phyloP scores from a whole-genome alignment of 129 eudicot genomes.

The Tanacetum coccineum region DNA sequence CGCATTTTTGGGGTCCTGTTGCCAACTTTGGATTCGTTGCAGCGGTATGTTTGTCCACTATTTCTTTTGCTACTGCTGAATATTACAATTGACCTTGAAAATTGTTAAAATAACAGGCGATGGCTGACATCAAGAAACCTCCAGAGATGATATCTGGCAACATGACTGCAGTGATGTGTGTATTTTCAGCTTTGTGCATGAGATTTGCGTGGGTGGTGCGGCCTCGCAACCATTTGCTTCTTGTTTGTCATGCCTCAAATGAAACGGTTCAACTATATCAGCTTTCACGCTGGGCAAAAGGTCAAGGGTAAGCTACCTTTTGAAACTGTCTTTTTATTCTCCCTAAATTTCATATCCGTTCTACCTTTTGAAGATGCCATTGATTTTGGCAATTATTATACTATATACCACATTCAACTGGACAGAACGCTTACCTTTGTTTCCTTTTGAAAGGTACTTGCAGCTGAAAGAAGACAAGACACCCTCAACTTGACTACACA shows the following conservation, averaged over 20 bases:
- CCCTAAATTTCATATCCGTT: neutral
- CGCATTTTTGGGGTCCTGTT: constrained; percentile 30
- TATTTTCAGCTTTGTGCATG: constrained; percentile 83
- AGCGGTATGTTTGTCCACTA: neutral
- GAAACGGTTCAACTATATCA: constrained; percentile 81
- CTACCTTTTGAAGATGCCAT: neutral
- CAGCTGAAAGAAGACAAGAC: constrained; percentile 28
- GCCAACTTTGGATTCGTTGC: constrained; percentile 25
- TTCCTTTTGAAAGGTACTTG: constrained; percentile 28
- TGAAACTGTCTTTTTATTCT: neutral
- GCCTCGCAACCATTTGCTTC: constrained; percentile 84
- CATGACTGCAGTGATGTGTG: constrained; percentile 88
- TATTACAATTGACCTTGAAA: no score
- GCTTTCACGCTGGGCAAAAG: constrained; percentile 86
- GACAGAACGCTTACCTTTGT: neutral
- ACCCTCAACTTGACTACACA: constrained; percentile 7
- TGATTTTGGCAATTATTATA: neutral
- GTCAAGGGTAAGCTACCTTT: constrained; percentile 54
- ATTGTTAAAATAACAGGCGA: constrained; percentile 43
- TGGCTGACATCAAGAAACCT: constrained; percentile 83
- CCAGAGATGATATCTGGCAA: constrained; percentile 91
- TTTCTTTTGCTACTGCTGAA: neutral
- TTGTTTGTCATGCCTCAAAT: constrained; percentile 86
- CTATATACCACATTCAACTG: neutral
- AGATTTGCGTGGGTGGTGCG: constrained; percentile 97